Conservation (phyloP, 306 rosid genomes). For the Coriaria nepalensis region DNA sequence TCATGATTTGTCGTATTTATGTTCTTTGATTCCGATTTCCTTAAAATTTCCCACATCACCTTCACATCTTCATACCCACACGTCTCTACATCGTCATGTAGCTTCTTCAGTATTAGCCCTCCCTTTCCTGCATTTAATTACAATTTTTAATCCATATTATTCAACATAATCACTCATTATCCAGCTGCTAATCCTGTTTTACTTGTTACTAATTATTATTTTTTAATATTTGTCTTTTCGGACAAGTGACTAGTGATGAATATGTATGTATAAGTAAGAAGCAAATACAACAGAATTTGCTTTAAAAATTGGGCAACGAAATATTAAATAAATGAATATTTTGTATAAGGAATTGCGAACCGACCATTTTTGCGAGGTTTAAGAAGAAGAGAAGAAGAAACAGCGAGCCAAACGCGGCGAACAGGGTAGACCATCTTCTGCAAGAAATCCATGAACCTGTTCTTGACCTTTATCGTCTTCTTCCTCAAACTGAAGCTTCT, state of each 20-base stretch:
- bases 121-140: constrained; percentile 25
- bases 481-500: no score
- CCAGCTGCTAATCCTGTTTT: no score
- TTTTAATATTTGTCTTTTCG: no score
- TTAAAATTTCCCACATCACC: constrained; percentile 86
- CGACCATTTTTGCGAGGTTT: constrained; percentile 46
- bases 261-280: neutral
- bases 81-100: constrained; percentile 62
- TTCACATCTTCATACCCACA: constrained; percentile 80
- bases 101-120: constrained; percentile 49
- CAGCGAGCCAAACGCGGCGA: constrained; percentile 54
- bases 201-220: no score
- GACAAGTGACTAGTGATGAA: neutral
- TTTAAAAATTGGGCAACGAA: no score
- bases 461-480: constrained; percentile 12
- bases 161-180: no score
- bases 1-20: neutral
- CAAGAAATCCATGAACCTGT: constrained; percentile 44
- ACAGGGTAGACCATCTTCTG: constrained; percentile 59
- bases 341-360: constrained; percentile 4
- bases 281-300: no score
- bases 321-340: no score
- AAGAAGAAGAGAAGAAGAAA: constrained; percentile 44
- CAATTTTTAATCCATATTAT: no score
- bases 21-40: constrained; percentile 28